Conservation (phyloP, 1,139 yeast genomes). For the Magnusiomyces ingens region DNA sequence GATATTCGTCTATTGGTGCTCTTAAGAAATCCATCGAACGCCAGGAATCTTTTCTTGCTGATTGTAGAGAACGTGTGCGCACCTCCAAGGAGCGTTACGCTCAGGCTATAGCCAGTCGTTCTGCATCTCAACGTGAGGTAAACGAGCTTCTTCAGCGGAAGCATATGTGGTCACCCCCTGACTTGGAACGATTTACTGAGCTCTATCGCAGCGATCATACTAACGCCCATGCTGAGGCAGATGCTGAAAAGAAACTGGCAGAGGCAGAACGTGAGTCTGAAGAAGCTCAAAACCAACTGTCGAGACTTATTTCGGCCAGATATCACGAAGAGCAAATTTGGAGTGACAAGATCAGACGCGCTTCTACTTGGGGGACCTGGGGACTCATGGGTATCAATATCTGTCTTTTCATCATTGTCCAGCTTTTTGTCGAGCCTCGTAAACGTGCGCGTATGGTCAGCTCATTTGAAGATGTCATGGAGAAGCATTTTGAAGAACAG, state of each 20-base stretch:
- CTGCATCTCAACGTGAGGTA: slow-evolving; percentile 74
- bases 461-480: slow-evolving; percentile 77
- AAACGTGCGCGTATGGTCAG: slow-evolving; percentile 73
- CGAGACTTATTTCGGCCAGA: slow-evolving; percentile 73
- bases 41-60: slow-evolving; percentile 41
- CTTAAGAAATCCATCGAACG: slow-evolving; percentile 55
- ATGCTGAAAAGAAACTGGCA: slow-evolving; percentile 45
- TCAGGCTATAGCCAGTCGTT: slow-evolving; percentile 57
- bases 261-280: slow-evolving; percentile 62
- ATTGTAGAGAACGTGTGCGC: slow-evolving; percentile 45
- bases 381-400: slow-evolving; percentile 83
- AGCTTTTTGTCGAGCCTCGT: slow-evolving; percentile 91
- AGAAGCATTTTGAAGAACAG: slow-evolving; percentile 21
- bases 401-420: slow-evolving; percentile 68
- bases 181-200: slow-evolving; percentile 76
- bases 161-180: slow-evolving; percentile 68
- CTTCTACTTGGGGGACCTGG: slow-evolving; percentile 97
- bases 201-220: slow-evolving; percentile 76
- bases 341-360: slow-evolving; percentile 92
- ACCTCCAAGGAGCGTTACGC: slow-evolving; percentile 49
- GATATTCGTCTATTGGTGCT: slow-evolving; percentile 75
- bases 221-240: slow-evolving; percentile 56
- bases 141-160: slow-evolving; percentile 85
- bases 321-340: slow-evolving; percentile 97
- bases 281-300: slow-evolving; percentile 58